Base-by-base conservation (phyloP, 345 rosid species). In the Euclidium syriacum region DNA sequence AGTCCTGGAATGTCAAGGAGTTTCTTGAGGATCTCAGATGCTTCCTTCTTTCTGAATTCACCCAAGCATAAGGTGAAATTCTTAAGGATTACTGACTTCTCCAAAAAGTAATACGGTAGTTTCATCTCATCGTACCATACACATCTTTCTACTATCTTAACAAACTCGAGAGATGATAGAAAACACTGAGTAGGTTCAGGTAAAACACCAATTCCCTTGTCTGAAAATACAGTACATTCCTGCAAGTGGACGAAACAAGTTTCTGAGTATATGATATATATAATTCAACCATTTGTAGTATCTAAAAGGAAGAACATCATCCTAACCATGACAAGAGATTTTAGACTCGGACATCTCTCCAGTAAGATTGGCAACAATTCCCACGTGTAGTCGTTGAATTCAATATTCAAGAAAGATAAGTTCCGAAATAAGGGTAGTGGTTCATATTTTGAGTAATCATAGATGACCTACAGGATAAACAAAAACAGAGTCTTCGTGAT, bases 281-380 rank as follows among this genome's bases (percentile, higher is more conserved):
- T n/a, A n/a, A 26, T 27, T 44, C 29, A 25, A 42, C 18, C 39
- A 12, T 58, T 42, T 29, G 11, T 19, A 35, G 12, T 15, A 12
- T 56, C 24, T 39, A 10, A 44, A 20, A 32, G 20, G 24, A 24
- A 24, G 17, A 11, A 19, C 8, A 10, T 19, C n/a, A n/a, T n/a
- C n/a, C 58, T 36, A 0, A 50, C 51, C 68, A 54, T 10, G 26
- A 54, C 54, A 32, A 65, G 26, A 14, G 46, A 53, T 56, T 53
- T 44, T 6, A 65, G 46, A 42, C 54, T 65, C 0, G 55, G 70
- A 11, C 53, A 65, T 54, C 38, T 54, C 20, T 65, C 36, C 2
- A 65, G 62, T 41, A 65, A 42, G 19, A 24, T 36, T 29, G 70
- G 54, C 50, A 64, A 29, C 25, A 52, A 26, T 52, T 65, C 52